A percentile compares a stretch with the other conserved stretches of the same genome.
Evolutionary conservation across 2,329 filamentous ascomycete genomes (phyloP).

Genomic region (Fusarium temperatum): DNA sequence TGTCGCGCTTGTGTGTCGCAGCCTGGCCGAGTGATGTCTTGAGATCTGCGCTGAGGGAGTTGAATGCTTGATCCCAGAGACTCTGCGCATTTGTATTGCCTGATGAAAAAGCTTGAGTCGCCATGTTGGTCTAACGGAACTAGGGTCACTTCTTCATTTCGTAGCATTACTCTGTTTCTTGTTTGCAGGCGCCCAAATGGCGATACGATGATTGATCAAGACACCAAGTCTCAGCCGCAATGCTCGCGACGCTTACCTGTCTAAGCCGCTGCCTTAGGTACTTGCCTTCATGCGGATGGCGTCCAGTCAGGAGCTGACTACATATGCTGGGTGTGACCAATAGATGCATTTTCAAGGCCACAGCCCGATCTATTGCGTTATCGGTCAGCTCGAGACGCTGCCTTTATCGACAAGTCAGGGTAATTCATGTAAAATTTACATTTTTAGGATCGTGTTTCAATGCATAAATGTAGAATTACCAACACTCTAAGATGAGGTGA

Average conservation of each 20-base stretch:
- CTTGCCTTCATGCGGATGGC: background rate
- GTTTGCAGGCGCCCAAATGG: background rate
- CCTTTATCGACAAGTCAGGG: background rate
- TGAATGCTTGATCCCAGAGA: background rate
- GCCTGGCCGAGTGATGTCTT: background rate
- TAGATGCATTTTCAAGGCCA: background rate
- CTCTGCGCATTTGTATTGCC: background rate
- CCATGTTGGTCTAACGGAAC: fast-evolving
- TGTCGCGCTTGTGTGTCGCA: background rate
- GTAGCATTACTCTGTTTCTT: background rate
- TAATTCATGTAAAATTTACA: fast-evolving
- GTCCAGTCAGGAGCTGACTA: background rate
- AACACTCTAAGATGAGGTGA: background rate
- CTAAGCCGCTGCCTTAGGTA: too few species aligned
- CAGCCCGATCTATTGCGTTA: background rate
- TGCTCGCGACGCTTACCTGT: background rate
- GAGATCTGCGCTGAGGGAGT: background rate
- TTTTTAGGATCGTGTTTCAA: background rate
- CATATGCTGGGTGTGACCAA: background rate
- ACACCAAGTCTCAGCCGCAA: background rate
- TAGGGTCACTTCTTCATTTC: fast-evolving
- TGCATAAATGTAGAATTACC: background rate
- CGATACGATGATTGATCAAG: too few species aligned
- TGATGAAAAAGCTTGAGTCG: background rate
- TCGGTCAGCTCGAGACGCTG: background rate